Percentiles rank a stretch among this genome's conserved stretches.
These are phyloP conservation scores for Lentinula boryana DNA, from an alignment of 768 basidiomycete species.

Conservation along the genomic window DNA sequence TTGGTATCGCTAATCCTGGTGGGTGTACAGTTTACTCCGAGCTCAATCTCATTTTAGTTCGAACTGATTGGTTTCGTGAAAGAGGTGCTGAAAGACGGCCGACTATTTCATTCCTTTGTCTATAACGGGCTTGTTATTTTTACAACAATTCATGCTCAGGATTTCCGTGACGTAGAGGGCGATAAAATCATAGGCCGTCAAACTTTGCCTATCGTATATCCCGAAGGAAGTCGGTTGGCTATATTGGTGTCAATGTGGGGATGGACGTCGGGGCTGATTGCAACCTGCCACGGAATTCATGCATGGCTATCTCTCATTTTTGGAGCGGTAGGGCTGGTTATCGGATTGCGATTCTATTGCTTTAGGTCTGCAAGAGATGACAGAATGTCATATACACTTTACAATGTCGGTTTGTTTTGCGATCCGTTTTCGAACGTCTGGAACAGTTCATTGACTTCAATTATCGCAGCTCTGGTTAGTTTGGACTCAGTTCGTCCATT, in stretches of 20 bases:
- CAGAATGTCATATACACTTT: slow-evolving; percentile 1
- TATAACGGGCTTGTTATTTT: slow-evolving; percentile 6
- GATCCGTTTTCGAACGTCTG: background rate
- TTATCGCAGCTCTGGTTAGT: slow-evolving; percentile 3
- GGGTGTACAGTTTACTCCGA: background rate
- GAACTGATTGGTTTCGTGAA: background rate
- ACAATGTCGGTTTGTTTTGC: slow-evolving; percentile 1
- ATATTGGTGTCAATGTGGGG: slow-evolving; percentile 7
- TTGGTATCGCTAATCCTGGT: background rate
- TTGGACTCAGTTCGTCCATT: background rate
- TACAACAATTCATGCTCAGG: slow-evolving; percentile 20
- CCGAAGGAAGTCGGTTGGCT: slow-evolving; percentile 8
- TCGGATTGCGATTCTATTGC: background rate
- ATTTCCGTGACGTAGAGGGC: slow-evolving; percentile 18
- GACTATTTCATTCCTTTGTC: slow-evolving; percentile 5
- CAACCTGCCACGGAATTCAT: background rate
- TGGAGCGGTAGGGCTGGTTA: background rate
- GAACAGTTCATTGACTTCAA: background rate
- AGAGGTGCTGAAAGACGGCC: slow-evolving; percentile 8
- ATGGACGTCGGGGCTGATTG: slow-evolving; percentile 9
- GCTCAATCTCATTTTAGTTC: too few species aligned
- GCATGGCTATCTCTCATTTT: background rate
- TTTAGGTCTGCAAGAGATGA: background rate
- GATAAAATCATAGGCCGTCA: slow-evolving; percentile 14
- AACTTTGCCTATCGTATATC: slow-evolving; percentile 15